phyloP scores from a whole-genome alignment of 2,329 filamentous ascomycete species.

The Trichoderma afroharzianum region DNA sequence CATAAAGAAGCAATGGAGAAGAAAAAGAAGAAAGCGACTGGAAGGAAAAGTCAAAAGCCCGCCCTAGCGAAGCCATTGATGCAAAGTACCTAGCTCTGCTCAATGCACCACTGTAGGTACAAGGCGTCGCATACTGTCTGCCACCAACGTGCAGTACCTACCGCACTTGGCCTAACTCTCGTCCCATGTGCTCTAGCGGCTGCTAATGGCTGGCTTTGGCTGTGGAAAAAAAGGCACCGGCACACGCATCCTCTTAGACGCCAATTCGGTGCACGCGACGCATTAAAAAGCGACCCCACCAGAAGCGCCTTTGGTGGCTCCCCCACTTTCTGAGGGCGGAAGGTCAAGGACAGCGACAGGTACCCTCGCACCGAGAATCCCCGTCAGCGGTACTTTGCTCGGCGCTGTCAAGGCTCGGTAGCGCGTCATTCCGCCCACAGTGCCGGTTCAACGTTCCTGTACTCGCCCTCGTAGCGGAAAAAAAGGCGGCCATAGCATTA shows the following conservation, averaged over 20 bases:
- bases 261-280: slow-evolving; percentile 14
- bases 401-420: slow-evolving; percentile 5
- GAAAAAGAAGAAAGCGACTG: not conserved
- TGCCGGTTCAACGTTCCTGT: not conserved
- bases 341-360: not conserved
- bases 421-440: slow-evolving; percentile 14
- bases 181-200: not conserved
- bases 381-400: not conserved
- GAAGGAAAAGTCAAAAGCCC: not conserved
- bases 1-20: not conserved
- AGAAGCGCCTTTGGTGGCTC: not conserved
- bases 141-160: not conserved
- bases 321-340: not conserved
- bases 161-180: not conserved
- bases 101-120: not conserved
- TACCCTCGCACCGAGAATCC: not conserved
- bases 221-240: not conserved
- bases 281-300: slow-evolving; percentile 10
- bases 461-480: not conserved
- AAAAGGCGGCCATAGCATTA: not conserved
- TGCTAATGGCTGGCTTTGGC: not conserved
- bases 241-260: not conserved
- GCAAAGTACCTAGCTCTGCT: not conserved
- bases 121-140: not conserved
- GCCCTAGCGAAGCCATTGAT: not conserved